phyloP scores from a whole-genome alignment of 1,284 basidiomycete genomes.

The Cronartium quercuum region DNA sequence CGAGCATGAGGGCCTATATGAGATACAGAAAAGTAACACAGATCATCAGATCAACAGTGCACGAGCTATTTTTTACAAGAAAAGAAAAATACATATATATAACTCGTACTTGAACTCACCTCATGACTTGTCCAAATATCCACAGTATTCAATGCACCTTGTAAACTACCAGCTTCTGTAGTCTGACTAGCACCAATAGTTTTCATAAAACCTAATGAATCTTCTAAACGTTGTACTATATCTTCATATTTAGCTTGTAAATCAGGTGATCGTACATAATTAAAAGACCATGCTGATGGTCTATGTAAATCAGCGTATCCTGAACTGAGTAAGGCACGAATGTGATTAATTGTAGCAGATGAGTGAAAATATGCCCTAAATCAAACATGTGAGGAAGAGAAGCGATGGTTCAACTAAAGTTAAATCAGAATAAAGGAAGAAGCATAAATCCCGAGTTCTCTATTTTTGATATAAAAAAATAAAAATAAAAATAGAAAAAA shows the following conservation, averaged over 20 bases:
- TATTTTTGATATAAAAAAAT: background rate
- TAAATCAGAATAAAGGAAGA: background rate
- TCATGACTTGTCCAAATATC: slow-evolving; percentile 77
- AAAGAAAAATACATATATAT: background rate
- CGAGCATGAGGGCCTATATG: slow-evolving; percentile 87
- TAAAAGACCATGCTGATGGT: slow-evolving; percentile 84
- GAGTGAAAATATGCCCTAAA: slow-evolving; percentile 90
- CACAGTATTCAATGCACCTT: slow-evolving; percentile 76
- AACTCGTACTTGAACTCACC: slow-evolving; percentile 53
- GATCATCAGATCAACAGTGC: slow-evolving; percentile 8
- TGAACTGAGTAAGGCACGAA: slow-evolving; percentile 77
- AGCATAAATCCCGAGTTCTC: background rate
- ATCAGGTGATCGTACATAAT: slow-evolving; percentile 76
- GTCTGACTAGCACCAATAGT: slow-evolving; percentile 65
- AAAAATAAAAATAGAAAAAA: slow-evolving; percentile 52
- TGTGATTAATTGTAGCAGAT: slow-evolving; percentile 83
- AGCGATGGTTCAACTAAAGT: background rate
- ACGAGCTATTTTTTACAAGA: background rate
- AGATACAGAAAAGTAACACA: slow-evolving; percentile 47
- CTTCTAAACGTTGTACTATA: slow-evolving; percentile 75
- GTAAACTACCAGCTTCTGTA: slow-evolving; percentile 56
- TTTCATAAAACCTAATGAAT: slow-evolving; percentile 85
- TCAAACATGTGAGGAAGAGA: background rate
- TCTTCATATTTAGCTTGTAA: slow-evolving; percentile 73
- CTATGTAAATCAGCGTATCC: slow-evolving; percentile 82